Percentiles rank a stretch among this genome's conserved stretches.
phyloP scores from a whole-genome alignment of 345 rosid species.

The Salix udensis region DNA sequence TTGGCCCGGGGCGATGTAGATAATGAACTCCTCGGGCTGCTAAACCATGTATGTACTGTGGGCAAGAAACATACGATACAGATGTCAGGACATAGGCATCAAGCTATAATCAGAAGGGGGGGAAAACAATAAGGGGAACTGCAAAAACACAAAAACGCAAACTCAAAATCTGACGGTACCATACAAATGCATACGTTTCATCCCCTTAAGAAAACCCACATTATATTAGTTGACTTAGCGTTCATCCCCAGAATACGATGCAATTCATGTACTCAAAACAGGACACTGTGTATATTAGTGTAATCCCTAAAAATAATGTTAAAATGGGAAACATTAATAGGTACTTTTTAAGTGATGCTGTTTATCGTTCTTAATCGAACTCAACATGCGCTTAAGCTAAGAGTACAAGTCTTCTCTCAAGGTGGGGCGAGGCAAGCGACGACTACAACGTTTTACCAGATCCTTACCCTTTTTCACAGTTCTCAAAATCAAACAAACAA shows the following conservation, averaged over 20 bases:
- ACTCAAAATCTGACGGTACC: neutral
- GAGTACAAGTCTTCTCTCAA: conserved; percentile 28
- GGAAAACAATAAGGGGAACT: neutral
- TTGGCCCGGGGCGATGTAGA: conserved; percentile 82
- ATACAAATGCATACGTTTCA: neutral
- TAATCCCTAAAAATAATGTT: neutral
- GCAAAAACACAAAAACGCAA: neutral
- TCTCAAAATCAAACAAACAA: neutral
- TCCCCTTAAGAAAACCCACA: neutral
- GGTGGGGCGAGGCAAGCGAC: conserved; percentile 20
- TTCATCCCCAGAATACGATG: neutral
- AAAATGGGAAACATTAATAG: conserved; percentile 11
- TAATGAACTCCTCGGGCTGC: conserved; percentile 97
- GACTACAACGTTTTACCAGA: conserved; percentile 39
- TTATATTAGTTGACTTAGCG: neutral
- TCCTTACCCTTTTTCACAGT: conserved; percentile 17
- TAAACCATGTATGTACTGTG: conserved; percentile 89
- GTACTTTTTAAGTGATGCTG: conserved; percentile 13
- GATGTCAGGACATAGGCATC: neutral
- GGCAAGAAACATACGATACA: neutral
- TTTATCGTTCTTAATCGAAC: neutral
- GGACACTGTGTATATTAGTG: neutral
- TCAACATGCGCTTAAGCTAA: conserved; percentile 11
- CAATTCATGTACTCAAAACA: conserved; percentile 1
- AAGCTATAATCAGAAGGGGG: neutral